Conservation (phyloP, 495 filamentous ascomycete genomes). For the Hypoxylon lienhwacheense region DNA sequence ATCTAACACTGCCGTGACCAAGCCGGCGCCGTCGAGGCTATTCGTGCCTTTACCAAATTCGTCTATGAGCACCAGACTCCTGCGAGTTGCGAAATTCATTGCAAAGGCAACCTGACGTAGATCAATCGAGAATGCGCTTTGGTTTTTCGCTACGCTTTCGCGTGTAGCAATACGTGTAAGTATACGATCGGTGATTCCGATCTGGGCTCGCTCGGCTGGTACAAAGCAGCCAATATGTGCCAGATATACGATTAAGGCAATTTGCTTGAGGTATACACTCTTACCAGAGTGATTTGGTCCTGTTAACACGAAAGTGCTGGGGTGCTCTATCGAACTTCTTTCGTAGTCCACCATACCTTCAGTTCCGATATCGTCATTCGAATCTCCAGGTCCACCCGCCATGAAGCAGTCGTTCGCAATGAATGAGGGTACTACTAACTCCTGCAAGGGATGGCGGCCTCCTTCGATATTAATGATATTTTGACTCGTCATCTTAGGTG, state of each 20-base stretch:
- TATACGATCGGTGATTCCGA: conserved; percentile 92
- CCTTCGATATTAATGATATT: conserved; percentile 77
- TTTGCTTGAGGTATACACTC: conserved; percentile 93
- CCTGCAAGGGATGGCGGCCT: conserved; percentile 90
- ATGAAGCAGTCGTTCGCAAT: conserved; percentile 80
- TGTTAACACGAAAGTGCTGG: conserved; percentile 82
- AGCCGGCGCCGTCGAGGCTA: conserved; percentile 75
- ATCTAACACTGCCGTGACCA: conserved; percentile 81
- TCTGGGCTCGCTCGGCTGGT: conserved; percentile 73
- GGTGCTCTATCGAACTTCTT: conserved; percentile 35
- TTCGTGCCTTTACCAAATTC: conserved; percentile 97
- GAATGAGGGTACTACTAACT: conserved; percentile 81
- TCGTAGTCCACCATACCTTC: conserved; percentile 10
- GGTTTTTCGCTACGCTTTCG: conserved; percentile 80
- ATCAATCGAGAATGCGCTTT: conserved; percentile 94
- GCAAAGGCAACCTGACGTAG: conserved; percentile 84
- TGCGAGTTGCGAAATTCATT: conserved; percentile 72
- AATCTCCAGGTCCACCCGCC: conserved; percentile 57
- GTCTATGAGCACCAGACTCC: conserved; percentile 83
- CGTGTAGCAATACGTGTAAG: conserved; percentile 84
- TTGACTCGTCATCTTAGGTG: conserved; percentile 68
- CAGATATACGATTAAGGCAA: conserved; percentile 90
- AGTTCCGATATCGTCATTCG: conserved; percentile 13
- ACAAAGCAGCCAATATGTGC: conserved; percentile 94
- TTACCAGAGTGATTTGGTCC: conserved; percentile 97